Evolutionary conservation across 371 early-diverging fungal species (phyloP).

Genomic region (Rhizopus delemar): DNA sequence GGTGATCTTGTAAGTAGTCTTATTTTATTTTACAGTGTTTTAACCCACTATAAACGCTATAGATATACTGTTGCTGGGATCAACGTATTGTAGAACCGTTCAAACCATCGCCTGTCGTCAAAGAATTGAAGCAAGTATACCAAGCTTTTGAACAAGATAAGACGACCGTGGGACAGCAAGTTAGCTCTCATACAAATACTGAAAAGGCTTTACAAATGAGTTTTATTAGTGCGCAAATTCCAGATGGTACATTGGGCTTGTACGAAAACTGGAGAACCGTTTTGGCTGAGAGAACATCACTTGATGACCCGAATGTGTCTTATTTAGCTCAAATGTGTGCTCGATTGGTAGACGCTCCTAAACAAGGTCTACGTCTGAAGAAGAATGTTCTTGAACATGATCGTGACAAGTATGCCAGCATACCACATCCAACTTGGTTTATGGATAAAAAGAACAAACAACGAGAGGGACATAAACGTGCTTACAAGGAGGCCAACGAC

Average conservation of each 20-base stretch:
- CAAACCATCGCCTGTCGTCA: constrained; percentile 20
- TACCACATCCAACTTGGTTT: constrained; percentile 47
- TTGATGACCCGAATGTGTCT: constrained; percentile 39
- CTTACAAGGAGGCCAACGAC: constrained; percentile 27
- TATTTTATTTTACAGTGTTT: background rate
- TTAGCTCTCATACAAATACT: background rate
- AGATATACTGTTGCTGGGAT: constrained; percentile 60
- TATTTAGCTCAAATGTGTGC: constrained; percentile 53
- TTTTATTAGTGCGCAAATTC: constrained; percentile 32
- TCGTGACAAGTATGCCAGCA: constrained; percentile 9
- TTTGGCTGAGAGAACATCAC: constrained; percentile 28
- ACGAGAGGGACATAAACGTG: constrained; percentile 16
- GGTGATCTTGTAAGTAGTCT: constrained; percentile 47
- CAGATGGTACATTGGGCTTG: constrained; percentile 37
- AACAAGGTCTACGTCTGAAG: constrained; percentile 48
- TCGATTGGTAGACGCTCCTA: constrained; percentile 49
- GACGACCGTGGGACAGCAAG: constrained; percentile 20
- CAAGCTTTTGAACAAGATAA: constrained; percentile 37
- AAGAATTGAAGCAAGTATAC: constrained; percentile 18
- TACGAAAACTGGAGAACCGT: constrained; percentile 52
- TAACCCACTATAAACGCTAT: background rate
- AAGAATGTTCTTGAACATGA: constrained; percentile 19
- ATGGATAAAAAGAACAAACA: constrained; percentile 40
- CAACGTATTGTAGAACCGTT: constrained; percentile 43
- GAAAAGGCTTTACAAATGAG: constrained; percentile 31